These are phyloP conservation scores for Stachybotrys chartarum DNA, from an alignment of 2,329 filamentous ascomycete species.

Conservation along the genomic window DNA sequence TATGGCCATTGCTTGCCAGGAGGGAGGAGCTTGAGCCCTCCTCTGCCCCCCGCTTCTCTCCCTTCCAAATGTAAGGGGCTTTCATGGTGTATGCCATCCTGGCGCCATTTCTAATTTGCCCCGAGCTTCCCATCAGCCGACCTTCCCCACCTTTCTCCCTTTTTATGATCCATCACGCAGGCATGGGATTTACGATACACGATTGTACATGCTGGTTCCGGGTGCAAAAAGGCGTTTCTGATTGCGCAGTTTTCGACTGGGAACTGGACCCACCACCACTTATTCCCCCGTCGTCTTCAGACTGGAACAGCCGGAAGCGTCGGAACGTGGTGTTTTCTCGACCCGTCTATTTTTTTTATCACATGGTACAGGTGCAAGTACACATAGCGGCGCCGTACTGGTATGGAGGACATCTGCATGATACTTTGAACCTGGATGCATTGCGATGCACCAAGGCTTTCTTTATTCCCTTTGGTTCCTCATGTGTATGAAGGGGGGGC, in stretches of 20 bases:
- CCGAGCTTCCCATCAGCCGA: background rate
- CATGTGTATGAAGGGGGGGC: conserved; percentile 1
- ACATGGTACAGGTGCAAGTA: conserved; percentile 14
- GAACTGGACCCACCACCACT: background rate
- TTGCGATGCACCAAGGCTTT: conserved; percentile 3
- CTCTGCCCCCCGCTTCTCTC: no score
- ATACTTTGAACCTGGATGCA: conserved; percentile 10
- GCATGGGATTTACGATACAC: background rate
- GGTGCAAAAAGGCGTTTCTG: background rate
- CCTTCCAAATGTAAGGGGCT: no score
- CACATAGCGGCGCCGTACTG: conserved; percentile 12
- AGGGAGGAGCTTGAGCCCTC: conserved; percentile 20
- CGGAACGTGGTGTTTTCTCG: conserved; percentile 4
- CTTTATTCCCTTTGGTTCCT: background rate
- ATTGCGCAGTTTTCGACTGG: background rate
- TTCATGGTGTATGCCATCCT: no score
- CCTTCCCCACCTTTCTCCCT: background rate
- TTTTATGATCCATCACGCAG: background rate
- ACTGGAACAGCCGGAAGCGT: conserved; percentile 8
- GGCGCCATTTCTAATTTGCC: background rate
- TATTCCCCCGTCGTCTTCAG: background rate
- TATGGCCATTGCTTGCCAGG: conserved; percentile 46
- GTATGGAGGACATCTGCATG: conserved; percentile 4
- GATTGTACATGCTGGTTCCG: background rate
- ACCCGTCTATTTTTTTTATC: conserved; percentile 2